Base-by-base conservation (phyloP, 345 rosid species). In the Gossypium australe region DNA sequence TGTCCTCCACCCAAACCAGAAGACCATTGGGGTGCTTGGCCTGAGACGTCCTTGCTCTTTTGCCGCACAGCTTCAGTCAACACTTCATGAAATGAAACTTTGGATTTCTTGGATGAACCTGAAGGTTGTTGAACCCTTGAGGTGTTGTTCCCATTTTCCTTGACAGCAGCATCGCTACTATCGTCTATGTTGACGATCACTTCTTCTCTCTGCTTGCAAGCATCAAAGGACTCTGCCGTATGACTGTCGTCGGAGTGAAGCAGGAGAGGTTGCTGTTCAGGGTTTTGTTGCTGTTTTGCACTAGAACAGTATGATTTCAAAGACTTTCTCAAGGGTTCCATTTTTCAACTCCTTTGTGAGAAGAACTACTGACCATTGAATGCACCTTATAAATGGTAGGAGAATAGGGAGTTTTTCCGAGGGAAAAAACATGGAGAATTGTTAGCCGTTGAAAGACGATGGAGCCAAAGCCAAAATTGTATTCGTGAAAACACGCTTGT, bases 1-100 rank as follows among this genome's bases (percentile, higher is more conserved):
- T 41, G 49, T 51, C 12, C 45, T 56, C 24, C 57, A 18, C 14
- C 24, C 1, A 70, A 79, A 74, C 53, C 55, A 45, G 48, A 67
- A 2, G 72, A 78, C 29, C 49, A 14, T 10, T 13, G 58, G 27
- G 43, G 70, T 44, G 13, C 12, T 13, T n/a, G 66, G 47, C 61
- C 76, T 9, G 74, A 2, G 0, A 43, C 13, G 68, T 74, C 56
- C 77, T 82, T 62, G 53, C 72, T 58, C 56, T 67, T 77, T 67
- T 59, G 77, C 43, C 57, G 18, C 62, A 81, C 68, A 22, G 81
- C 81, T 80, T 83, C 81, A 9, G 67, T 16, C 47, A 80, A 11
- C 1, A 79, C 74, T 18, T 83, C 73, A 29, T 79, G 83, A 45
- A 85, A 83, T 1, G 86, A 79, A 25, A 76, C 63, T 47, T 67